Percentiles rank a stretch among this genome's conserved stretches.
These are phyloP conservation scores for Aspergillus versicolor DNA, from an alignment of 2,329 filamentous ascomycete species.

Conservation along the genomic window DNA sequence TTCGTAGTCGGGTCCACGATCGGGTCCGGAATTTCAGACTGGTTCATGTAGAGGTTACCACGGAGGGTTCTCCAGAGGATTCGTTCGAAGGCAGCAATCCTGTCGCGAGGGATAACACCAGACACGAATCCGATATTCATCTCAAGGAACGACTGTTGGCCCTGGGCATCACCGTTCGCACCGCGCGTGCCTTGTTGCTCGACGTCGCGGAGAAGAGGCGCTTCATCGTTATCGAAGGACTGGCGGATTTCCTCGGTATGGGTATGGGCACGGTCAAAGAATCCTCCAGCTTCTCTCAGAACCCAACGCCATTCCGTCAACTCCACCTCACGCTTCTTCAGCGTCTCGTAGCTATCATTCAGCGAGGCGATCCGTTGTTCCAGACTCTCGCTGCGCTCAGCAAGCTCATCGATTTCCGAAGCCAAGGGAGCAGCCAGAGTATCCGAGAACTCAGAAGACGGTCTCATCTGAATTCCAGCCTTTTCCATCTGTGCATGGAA, in stretches of 20 bases:
- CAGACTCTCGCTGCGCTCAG: constrained; percentile 86
- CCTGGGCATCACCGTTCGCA: constrained; percentile 62
- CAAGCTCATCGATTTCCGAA: constrained; percentile 92
- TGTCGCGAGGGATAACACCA: constrained; percentile 89
- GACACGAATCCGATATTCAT: constrained; percentile 99
- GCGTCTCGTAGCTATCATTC: constrained; percentile 96
- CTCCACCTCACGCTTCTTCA: constrained; percentile 97
- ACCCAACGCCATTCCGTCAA: constrained; percentile 99
- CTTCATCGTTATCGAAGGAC: constrained; percentile 83
- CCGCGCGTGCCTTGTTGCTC: constrained; percentile 70
- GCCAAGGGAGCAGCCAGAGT: constrained; percentile 84
- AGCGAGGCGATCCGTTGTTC: constrained; percentile 88
- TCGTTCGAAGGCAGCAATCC: constrained; percentile 92
- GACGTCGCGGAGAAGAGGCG: constrained; percentile 86
- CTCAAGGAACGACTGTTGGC: constrained; percentile 83
- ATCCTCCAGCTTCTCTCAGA: constrained; percentile 89
- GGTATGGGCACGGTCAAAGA: constrained; percentile 94
- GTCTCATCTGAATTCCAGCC: constrained; percentile 77
- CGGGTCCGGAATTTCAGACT: constrained; percentile 93
- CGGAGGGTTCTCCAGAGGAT: constrained; percentile 97
- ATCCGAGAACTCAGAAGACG: constrained; percentile 86
- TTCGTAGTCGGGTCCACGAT: constrained; percentile 91
- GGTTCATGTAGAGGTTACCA: constrained; percentile 99
- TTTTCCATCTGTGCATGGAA: constrained; percentile 97
- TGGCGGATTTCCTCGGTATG: constrained; percentile 95